Evolutionary conservation across 2,329 filamentous ascomycete species (phyloP), one percentile per base, ranked within the genome.

Genomic region (Fusarium scirpi): DNA sequence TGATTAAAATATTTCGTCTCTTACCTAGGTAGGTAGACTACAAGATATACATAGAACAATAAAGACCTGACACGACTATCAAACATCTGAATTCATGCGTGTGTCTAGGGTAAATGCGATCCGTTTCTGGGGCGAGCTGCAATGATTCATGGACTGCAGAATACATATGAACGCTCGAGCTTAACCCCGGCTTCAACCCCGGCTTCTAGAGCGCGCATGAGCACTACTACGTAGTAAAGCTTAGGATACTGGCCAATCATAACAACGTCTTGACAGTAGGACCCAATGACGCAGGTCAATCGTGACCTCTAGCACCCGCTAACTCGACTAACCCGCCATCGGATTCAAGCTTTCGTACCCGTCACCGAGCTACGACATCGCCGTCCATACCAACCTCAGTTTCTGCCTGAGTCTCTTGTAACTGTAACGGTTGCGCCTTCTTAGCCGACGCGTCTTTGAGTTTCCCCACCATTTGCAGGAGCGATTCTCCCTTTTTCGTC

Each of bases 271-370:
- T 34, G 40, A 54, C 34, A 49, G 27, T 32, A 44, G 41, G 61
- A 62, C 57, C 58, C 56, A 69, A 74, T 74, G 72, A 74, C 72
- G 72, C 72, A 74, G 66, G 63, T 45, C 44, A 18, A 40, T 15
- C 40, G 63, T 74, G 70, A 74, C 68, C 61, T 71, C 40, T 57
- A 24, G 32, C 13, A 53, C 15, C 32, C 49, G 34, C 32, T 43
- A 51, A 30, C 3, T 27, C 9, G 29, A 30, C 12, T 30, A 30
- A 51, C 57, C 58, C 57, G 58, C 58, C 45, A 45, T 58, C 44
- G 52, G 45, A 55, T 58, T 49, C 57, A 62, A 72, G 65, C 62
- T 38, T 65, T 65, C 62, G 53, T 64, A 49, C 53, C 49, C 62
- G 63, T 55, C 63, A 66, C 62, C 58, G 61, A 73, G 71, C 70